These are phyloP conservation scores for Tetrapisispora pingtungensis DNA, from an alignment of 805 yeast species.

Conservation along the genomic window DNA sequence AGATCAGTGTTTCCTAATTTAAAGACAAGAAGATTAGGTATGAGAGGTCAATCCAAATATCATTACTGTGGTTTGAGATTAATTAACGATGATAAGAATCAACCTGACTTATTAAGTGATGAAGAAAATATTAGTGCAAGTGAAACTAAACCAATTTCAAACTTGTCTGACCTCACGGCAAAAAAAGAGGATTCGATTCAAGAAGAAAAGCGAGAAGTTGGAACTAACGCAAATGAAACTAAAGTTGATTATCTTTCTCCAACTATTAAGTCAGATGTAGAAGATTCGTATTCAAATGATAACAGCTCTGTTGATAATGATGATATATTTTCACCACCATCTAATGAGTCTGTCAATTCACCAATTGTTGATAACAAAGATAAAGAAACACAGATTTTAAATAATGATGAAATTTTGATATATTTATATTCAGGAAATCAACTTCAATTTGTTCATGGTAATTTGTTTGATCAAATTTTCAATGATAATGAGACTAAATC, in stretches of 20 bases:
- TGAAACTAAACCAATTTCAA: not conserved
- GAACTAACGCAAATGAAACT: not conserved
- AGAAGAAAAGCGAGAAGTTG: not conserved
- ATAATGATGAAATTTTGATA: not conserved
- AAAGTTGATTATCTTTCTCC: not conserved
- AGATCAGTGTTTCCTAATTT: slow-evolving; percentile 54
- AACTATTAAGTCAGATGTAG: not conserved
- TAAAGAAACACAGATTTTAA: not conserved
- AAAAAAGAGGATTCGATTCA: not conserved
- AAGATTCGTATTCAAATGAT: not conserved
- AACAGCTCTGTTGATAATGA: not conserved
- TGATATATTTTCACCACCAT: not conserved
- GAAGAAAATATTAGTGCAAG: not conserved
- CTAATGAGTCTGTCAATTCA: not conserved
- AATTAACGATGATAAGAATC: slow-evolving; percentile 10
- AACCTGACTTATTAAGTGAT: not conserved
- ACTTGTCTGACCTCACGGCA: not conserved
- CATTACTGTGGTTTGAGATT: slow-evolving; percentile 71
- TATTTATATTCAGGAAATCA: slow-evolving; percentile 1
- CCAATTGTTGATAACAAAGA: not conserved
- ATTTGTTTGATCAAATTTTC: not conserved
- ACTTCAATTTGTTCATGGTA: not conserved
- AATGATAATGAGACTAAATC: not conserved
- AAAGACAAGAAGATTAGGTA: slow-evolving; percentile 70
- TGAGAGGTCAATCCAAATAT: slow-evolving; percentile 72